These are phyloP conservation scores for Ligustrum vulgare DNA, from an alignment of 257 asterid species.

Conservation along the genomic window DNA sequence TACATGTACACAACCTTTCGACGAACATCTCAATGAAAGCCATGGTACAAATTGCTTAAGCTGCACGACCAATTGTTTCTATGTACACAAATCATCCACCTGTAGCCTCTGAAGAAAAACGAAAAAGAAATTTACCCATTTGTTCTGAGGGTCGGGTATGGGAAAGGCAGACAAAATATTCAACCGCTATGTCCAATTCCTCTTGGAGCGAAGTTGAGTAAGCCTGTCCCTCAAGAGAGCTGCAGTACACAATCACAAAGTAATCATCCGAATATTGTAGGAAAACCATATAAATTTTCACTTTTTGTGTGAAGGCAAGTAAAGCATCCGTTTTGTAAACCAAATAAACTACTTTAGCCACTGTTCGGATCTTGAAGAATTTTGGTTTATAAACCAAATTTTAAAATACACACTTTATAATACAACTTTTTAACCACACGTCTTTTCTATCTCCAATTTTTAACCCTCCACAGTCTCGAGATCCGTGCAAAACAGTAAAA, in stretches of 20 bases:
- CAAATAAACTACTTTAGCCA: no score
- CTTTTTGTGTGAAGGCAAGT: neutral
- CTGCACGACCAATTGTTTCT: conserved; percentile 20
- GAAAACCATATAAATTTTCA: no score
- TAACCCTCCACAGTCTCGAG: no score
- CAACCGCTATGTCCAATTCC: conserved; percentile 47
- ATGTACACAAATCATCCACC: conserved; percentile 37
- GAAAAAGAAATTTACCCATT: neutral
- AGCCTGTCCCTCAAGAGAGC: conserved; percentile 61
- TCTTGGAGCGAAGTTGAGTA: conserved; percentile 51
- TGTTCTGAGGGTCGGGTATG: no score
- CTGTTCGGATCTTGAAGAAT: no score
- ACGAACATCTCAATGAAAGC: conserved; percentile 2
- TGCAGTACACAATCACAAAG: conserved; percentile 14
- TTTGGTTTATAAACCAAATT: no score
- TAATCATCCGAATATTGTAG: neutral
- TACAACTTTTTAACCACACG: no score
- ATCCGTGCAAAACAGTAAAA: no score
- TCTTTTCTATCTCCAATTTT: no score
- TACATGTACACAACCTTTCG: conserved; percentile 22
- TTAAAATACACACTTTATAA: no score
- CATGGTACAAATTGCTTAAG: conserved; percentile 9
- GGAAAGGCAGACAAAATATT: neutral
- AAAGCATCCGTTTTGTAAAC: no score
- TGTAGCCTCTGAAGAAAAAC: conserved; percentile 18